Base-by-base conservation (phyloP, 805 yeast species). In the Saturnispora hagleri region DNA sequence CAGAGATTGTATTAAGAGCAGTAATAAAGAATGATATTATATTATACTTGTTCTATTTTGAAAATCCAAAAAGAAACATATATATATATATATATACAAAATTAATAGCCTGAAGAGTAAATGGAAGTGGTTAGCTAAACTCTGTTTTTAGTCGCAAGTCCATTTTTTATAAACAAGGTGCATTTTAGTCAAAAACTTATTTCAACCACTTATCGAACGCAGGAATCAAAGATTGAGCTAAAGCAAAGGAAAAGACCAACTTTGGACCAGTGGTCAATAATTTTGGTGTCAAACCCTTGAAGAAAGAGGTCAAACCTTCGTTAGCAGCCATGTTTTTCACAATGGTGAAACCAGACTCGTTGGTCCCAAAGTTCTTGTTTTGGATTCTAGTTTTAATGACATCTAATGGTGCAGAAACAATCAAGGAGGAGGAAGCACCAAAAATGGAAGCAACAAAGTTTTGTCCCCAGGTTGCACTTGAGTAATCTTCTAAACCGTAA, bases 351-450 rank as follows among this genome's bases (percentile, higher is more conserved):
- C 99, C 99, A 47, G 89, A 77, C 73, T 93, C 96, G 56, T 96
- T 95, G 72, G 89, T 86, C 63, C 90, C 98, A 62, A 93, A 93
- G 75, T 85, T 89, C 71, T 82, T 84, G 78, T 93, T 93, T 74
- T 93, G 99, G 64, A 93, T 93, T 76, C 99, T 85, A 55, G 99
- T 93, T 78, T 93, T 93, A 71, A 93, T 91, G 52, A 93, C 97
- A 67, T 93, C 99, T 64, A 93, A 78, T 46, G 99, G 99, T 51
- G 99, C 99, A 60, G 95, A 84, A 22, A 93, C 97, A 66, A 93
- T 87, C 70, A 93, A 79, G 9, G 98, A 91, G 20, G 98, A 95
- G 51, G 95, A 86, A 22, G 99, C 99, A 69, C 99, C 99, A 62
- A 84, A 83, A 60, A 91, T 89, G 9, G 98, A 91, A 24, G 98